Evolutionary conservation across 2,329 filamentous ascomycete species (phyloP).

Genomic region (Gaeumannomyces sp.): DNA sequence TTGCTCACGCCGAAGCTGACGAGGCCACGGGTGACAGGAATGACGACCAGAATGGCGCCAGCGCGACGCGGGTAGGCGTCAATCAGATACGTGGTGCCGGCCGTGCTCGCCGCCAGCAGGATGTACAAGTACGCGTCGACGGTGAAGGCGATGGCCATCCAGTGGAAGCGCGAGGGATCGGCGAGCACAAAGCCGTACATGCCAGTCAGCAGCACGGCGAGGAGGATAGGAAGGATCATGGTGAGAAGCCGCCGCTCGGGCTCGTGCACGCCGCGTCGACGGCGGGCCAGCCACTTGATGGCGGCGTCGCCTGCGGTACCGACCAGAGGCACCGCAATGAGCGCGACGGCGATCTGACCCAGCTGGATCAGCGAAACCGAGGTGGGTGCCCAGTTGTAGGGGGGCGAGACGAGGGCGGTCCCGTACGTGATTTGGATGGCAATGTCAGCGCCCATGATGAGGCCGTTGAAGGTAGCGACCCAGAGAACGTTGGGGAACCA

Average conservation of each 20-base stretch:
- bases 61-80: slow-evolving; percentile 37
- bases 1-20: slow-evolving; percentile 32
- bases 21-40: slow-evolving; percentile 38
- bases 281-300: slow-evolving; percentile 27
- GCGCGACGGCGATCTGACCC: slow-evolving; percentile 25
- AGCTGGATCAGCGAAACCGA: slow-evolving; percentile 30
- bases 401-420: slow-evolving; percentile 26
- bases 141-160: slow-evolving; percentile 26
- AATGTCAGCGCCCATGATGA: slow-evolving; percentile 29
- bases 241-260: slow-evolving; percentile 32
- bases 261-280: slow-evolving; percentile 32
- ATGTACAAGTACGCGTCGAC: slow-evolving; percentile 27
- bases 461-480: slow-evolving; percentile 11
- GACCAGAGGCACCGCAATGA: slow-evolving; percentile 32
- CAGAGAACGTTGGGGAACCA: slow-evolving; percentile 9
- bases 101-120: slow-evolving; percentile 36
- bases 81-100: slow-evolving; percentile 36
- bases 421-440: slow-evolving; percentile 36
- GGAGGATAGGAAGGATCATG: slow-evolving; percentile 28
- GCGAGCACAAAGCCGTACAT: slow-evolving; percentile 31
- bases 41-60: slow-evolving; percentile 36
- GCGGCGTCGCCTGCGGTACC: slow-evolving; percentile 32
- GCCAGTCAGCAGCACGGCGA: slow-evolving; percentile 29
- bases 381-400: slow-evolving; percentile 31
- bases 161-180: slow-evolving; percentile 28